Conservation (phyloP, 148 eudicot species). For the Mesembryanthemum crystallinum region DNA sequence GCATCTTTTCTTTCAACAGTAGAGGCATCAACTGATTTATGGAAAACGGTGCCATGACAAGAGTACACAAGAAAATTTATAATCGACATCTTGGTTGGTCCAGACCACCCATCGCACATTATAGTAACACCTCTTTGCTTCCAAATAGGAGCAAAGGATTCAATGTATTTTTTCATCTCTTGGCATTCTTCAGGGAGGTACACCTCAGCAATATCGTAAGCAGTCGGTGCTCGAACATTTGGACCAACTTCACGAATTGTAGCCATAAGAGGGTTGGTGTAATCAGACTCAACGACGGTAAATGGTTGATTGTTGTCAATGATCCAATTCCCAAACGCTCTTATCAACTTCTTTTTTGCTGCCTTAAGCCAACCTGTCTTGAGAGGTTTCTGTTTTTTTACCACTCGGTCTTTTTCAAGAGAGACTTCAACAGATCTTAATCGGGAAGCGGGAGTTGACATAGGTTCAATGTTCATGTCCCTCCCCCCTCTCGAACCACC, state of each 20-base stretch:
- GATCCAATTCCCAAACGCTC: not conserved
- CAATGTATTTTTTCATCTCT: not conserved
- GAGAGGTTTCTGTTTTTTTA: too few relatives aligned
- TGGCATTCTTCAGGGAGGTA: not conserved
- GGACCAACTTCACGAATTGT: not conserved
- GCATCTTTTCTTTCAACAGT: not conserved
- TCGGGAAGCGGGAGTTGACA: not conserved
- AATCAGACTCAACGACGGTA: not conserved
- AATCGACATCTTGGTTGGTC: not conserved
- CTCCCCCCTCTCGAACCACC: too few relatives aligned
- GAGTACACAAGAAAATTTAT: constrained; percentile 12
- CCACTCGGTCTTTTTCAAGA: not conserved
- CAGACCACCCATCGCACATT: constrained; percentile 7
- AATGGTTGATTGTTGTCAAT: not conserved
- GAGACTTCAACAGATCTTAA: not conserved
- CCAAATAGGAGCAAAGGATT: not conserved
- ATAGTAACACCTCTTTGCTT: not conserved
- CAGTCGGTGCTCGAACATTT: not conserved
- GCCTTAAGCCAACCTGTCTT: not conserved
- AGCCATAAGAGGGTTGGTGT: not conserved
- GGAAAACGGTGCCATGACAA: not conserved
- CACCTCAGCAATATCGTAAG: not conserved
- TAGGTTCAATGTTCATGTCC: not conserved
- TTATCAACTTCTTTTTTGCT: not conserved
- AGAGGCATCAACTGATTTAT: constrained; percentile 3